Conservation (phyloP, 257 asterid species). For the Penstemon newberryi region DNA sequence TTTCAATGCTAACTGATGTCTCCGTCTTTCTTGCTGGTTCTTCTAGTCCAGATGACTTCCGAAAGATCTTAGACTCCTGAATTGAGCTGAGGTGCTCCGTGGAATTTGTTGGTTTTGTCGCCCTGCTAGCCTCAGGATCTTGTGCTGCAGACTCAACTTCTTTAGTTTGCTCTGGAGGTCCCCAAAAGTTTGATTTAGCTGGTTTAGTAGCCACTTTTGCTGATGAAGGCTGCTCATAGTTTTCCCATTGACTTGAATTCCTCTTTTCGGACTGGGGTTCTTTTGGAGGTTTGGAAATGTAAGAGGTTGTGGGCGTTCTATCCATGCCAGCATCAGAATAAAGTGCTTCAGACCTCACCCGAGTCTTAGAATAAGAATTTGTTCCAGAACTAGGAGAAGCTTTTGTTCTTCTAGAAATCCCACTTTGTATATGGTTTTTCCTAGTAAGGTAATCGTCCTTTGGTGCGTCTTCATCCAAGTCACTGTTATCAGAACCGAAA, state of each 20-base stretch:
- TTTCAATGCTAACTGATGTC: slow-evolving; percentile 29
- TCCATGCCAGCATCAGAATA: slow-evolving; percentile 37
- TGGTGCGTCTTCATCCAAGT: slow-evolving; percentile 56
- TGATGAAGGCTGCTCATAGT: slow-evolving; percentile 38
- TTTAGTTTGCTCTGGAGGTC: slow-evolving; percentile 31
- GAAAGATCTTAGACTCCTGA: background rate
- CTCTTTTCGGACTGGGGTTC: slow-evolving; percentile 24
- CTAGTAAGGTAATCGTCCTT: slow-evolving; percentile 31
- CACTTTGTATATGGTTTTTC: slow-evolving; percentile 43
- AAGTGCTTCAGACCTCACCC: slow-evolving; percentile 27
- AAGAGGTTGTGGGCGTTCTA: slow-evolving; percentile 29
- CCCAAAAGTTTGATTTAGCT: slow-evolving; percentile 35
- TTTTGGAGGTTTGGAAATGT: slow-evolving; percentile 33
- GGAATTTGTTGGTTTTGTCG: too few relatives aligned
- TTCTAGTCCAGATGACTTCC: slow-evolving; percentile 37
- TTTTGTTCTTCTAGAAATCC: slow-evolving; percentile 69
- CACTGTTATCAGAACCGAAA: slow-evolving; percentile 51
- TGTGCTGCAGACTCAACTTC: slow-evolving; percentile 14
- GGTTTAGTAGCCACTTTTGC: slow-evolving; percentile 31
- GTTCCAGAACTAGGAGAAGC: slow-evolving; percentile 35
- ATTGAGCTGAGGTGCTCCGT: slow-evolving; percentile 26
- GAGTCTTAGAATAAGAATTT: slow-evolving; percentile 27
- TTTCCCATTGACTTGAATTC: slow-evolving; percentile 27
- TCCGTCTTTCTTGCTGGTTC: slow-evolving; percentile 32
- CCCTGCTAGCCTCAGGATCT: slow-evolving; percentile 11